Percentiles rank a stretch among this genome's conserved stretches.
These are phyloP conservation scores for Cryphonectria nitschkei DNA, from an alignment of 2,329 filamentous ascomycete genomes.

Conservation along the genomic window DNA sequence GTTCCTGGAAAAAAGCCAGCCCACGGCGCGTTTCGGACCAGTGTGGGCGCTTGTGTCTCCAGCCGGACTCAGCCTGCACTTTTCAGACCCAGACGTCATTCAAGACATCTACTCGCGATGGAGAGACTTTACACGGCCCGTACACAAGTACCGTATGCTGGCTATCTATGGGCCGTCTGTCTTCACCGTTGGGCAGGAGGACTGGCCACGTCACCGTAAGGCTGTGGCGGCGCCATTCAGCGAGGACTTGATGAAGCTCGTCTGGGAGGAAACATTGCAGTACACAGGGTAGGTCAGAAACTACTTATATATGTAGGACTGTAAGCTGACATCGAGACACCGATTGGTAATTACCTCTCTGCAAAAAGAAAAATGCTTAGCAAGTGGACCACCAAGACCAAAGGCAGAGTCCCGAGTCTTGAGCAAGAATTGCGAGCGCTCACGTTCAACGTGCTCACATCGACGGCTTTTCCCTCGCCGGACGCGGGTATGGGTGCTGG, in stretches of 20 bases:
- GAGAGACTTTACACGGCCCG: constrained; percentile 32
- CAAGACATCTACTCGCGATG: constrained; percentile 31
- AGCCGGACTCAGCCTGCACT: constrained; percentile 29
- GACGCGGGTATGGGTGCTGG: too few species aligned
- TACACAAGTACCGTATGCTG: constrained; percentile 32
- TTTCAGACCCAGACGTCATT: constrained; percentile 34
- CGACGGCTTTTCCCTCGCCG: constrained; percentile 35
- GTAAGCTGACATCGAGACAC: too few species aligned
- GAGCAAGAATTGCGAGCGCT: constrained; percentile 34
- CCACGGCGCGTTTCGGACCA: constrained; percentile 29
- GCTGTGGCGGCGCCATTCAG: constrained; percentile 36
- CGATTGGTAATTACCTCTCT: too few species aligned
- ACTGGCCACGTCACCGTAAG: constrained; percentile 38
- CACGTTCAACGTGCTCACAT: constrained; percentile 37
- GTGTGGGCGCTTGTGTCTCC: constrained; percentile 35
- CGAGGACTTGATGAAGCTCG: constrained; percentile 35
- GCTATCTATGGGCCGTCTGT: constrained; percentile 37
- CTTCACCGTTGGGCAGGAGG: constrained; percentile 34
- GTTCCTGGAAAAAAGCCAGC: constrained; percentile 26
- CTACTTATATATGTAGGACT: too few species aligned
- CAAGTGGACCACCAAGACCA: too few species aligned
- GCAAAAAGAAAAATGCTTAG: too few species aligned
- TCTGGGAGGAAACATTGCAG: constrained; percentile 37
- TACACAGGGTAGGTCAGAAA: too few species aligned
- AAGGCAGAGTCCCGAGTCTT: constrained; percentile 30